Conservation (phyloP, 2,329 filamentous ascomycete genomes). For the Knoxdaviesia proteae region DNA sequence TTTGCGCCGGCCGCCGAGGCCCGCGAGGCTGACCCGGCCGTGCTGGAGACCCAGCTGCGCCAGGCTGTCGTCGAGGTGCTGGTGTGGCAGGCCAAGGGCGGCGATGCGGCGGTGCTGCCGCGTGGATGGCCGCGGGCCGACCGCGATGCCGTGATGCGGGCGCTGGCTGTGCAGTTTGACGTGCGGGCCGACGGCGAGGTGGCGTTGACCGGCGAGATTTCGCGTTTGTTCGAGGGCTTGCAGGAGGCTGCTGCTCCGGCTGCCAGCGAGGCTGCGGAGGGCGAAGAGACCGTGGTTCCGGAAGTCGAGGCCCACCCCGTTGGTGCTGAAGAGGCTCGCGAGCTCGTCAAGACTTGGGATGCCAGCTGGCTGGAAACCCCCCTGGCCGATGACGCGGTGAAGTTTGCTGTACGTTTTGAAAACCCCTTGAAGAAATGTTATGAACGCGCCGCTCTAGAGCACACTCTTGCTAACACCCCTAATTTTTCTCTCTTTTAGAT, state of each 20-base stretch:
- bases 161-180: constrained; percentile 17
- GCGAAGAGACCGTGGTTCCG: constrained; percentile 6
- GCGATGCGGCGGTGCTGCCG: constrained; percentile 10
- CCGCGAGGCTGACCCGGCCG: constrained; percentile 19
- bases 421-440: neutral
- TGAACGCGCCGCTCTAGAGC: too few relatives aligned
- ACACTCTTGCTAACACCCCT: neutral
- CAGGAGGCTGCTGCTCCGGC: constrained; percentile 10
- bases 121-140: constrained; percentile 11
- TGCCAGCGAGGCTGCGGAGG: constrained; percentile 8
- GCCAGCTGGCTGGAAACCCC: constrained; percentile 35
- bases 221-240: constrained; percentile 14
- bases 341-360: constrained; percentile 25
- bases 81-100: constrained; percentile 13
- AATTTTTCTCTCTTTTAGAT: constrained; percentile 28
- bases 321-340: constrained; percentile 18
- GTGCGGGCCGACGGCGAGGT: constrained; percentile 18
- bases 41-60: constrained; percentile 26
- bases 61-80: constrained; percentile 32
- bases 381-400: constrained; percentile 36
- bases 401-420: constrained; percentile 46
- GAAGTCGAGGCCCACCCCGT: constrained; percentile 8
- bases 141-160: constrained; percentile 14
- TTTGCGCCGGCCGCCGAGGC: constrained; percentile 16
- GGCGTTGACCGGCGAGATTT: constrained; percentile 17